Evolutionary conservation across 169 alveolate genomes (phyloP).

Genomic region (Hepatocystis sp.): DNA sequence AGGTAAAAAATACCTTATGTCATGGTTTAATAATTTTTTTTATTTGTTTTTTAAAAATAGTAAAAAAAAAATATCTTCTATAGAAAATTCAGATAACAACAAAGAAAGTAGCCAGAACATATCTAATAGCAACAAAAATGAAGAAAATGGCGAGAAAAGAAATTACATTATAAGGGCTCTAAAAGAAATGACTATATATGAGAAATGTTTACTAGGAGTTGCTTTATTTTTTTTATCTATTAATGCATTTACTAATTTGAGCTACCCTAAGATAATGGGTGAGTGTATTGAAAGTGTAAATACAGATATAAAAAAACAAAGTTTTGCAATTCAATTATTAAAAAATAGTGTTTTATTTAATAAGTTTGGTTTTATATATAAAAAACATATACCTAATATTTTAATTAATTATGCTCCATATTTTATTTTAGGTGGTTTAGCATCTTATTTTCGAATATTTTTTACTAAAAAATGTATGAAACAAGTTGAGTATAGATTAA

Average conservation of each 20-base stretch:
- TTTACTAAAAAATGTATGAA: slow-evolving; percentile 52
- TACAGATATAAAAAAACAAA: neutral
- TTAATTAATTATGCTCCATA: slow-evolving; percentile 25
- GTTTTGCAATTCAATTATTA: neutral
- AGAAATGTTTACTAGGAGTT: slow-evolving; percentile 13
- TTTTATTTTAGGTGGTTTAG: slow-evolving; percentile 55
- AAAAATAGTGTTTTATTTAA: slow-evolving; percentile 19
- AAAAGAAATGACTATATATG: slow-evolving; percentile 40
- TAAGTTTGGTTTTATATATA: neutral
- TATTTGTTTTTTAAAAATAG: no score
- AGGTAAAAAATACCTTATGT: no score
- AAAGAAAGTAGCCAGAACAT: no score
- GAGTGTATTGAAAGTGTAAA: slow-evolving; percentile 18
- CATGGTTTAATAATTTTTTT: no score
- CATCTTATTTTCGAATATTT: slow-evolving; percentile 57
- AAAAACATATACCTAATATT: neutral
- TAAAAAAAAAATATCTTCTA: no score
- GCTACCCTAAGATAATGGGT: slow-evolving; percentile 72
- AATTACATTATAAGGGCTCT: slow-evolving; percentile 36
- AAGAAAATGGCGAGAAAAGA: neutral
- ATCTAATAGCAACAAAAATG: no score
- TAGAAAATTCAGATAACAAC: no score
- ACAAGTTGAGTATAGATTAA: slow-evolving; percentile 28
- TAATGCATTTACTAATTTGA: slow-evolving; percentile 55
- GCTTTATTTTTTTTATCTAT: slow-evolving; percentile 40